phyloP scores from a whole-genome alignment of 805 yeast species.

The Saccharomycopsis fodiens region DNA sequence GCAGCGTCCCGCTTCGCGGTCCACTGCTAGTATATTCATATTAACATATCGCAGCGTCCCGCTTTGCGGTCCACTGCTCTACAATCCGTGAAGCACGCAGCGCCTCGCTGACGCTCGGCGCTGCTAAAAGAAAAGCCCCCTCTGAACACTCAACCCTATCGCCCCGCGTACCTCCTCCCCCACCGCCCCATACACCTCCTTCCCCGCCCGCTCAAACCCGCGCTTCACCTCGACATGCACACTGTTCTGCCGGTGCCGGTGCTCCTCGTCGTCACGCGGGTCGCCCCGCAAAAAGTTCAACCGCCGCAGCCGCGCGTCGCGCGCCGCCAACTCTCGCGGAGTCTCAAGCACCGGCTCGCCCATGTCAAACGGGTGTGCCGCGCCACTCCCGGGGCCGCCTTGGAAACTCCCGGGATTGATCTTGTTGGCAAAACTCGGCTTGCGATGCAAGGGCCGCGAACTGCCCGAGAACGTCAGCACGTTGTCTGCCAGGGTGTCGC shows the following conservation, averaged over 20 bases:
- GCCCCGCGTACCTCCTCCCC: background rate
- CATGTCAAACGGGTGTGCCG: no score
- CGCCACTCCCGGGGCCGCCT: background rate
- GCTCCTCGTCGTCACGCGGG: background rate
- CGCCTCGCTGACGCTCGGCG: no score
- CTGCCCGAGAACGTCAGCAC: conserved; percentile 12
- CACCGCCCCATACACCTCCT: background rate
- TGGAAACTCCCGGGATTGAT: background rate
- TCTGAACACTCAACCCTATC: background rate
- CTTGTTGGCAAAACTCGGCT: background rate
- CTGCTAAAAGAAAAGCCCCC: background rate
- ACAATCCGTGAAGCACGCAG: no score
- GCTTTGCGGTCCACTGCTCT: no score
- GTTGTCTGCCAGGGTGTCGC: conserved; percentile 18
- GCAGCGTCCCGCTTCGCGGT: no score
- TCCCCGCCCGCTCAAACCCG: background rate
- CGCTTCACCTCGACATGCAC: background rate
- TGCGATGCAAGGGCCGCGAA: background rate
- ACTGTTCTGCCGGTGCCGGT: background rate
- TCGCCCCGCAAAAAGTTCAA: background rate
- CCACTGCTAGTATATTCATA: no score
- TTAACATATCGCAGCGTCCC: no score
- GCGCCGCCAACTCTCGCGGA: background rate
- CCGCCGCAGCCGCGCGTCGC: background rate
- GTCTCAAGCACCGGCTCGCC: background rate